Conservation (phyloP, 768 basidiomycete species). For the Galerina marginata region DNA sequence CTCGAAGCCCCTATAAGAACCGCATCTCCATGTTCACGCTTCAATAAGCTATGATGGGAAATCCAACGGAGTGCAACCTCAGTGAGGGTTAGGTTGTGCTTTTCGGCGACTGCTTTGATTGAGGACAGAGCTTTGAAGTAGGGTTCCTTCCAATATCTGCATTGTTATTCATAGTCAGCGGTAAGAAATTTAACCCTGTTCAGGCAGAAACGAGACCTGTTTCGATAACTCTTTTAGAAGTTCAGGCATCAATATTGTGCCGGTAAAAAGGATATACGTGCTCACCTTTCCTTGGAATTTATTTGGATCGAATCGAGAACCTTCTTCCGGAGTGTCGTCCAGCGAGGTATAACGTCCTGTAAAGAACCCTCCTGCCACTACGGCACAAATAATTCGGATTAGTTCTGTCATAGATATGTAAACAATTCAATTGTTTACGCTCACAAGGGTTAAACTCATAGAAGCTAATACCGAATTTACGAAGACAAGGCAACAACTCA, state of each 20-base stretch:
- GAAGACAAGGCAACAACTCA: conserved; percentile 58
- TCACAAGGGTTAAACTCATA: conserved; percentile 62
- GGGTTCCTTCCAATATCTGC: conserved; percentile 58
- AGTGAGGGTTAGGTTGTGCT: conserved; percentile 43
- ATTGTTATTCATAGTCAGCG: background rate
- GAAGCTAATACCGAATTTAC: conserved; percentile 61
- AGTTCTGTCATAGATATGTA: conserved; percentile 3
- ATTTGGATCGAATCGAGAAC: conserved; percentile 59
- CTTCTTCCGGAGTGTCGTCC: conserved; percentile 49
- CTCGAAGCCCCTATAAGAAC: conserved; percentile 69
- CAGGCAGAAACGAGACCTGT: conserved; percentile 34
- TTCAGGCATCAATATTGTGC: conserved; percentile 25
- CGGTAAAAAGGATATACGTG: background rate
- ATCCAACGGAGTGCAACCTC: conserved; percentile 68
- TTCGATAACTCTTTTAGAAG: conserved; percentile 33
- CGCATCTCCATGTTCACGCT: conserved; percentile 52
- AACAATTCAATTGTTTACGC: conserved; percentile 18
- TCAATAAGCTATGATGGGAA: conserved; percentile 57
- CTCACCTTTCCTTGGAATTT: conserved; percentile 28
- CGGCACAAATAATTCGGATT: background rate
- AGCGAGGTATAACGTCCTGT: conserved; percentile 54
- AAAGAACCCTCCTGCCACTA: conserved; percentile 65
- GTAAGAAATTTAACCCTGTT: background rate
- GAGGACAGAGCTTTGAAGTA: conserved; percentile 55
- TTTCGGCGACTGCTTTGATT: conserved; percentile 48